These are phyloP conservation scores for Bocquillonia castaneifolia DNA, from an alignment of 441 rosid genomes.

Conservation along the genomic window DNA sequence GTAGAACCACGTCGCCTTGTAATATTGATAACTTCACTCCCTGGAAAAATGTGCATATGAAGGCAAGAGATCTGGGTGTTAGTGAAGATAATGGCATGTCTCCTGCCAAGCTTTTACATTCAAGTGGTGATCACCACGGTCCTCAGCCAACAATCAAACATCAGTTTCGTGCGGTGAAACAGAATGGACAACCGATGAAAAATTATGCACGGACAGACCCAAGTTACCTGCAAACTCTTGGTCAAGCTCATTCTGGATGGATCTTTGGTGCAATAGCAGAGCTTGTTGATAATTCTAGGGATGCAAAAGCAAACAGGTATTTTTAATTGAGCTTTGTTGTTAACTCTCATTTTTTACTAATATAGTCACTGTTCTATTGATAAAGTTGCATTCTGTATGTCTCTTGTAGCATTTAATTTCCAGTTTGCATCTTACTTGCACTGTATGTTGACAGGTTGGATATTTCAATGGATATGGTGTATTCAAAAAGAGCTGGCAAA, in stretches of 20 bases:
- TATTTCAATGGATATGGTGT: slow-evolving; percentile 28
- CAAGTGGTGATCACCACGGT: slow-evolving; percentile 12
- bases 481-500: slow-evolving; percentile 29
- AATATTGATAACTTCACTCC: background rate
- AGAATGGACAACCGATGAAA: slow-evolving; percentile 14
- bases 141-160: slow-evolving; percentile 3
- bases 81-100: slow-evolving; percentile 12
- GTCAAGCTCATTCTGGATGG: slow-evolving; percentile 40
- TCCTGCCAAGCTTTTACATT: slow-evolving; percentile 4
- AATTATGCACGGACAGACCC: slow-evolving; percentile 34
- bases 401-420: background rate
- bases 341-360: background rate
- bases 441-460: slow-evolving; percentile 28
- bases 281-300: slow-evolving; percentile 40
- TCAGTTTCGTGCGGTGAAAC: slow-evolving; percentile 12
- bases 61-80: background rate
- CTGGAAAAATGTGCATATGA: background rate
- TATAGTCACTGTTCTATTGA: background rate
- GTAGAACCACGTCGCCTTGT: background rate
- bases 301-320: slow-evolving; percentile 35
- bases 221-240: slow-evolving; percentile 33
- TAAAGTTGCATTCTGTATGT: no score
- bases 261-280: slow-evolving; percentile 42
- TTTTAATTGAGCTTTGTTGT: background rate
- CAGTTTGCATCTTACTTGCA: slow-evolving; percentile 2